Evolutionary conservation across 75 land plant genomes (phyloP).

Genomic region (Larix kaempferi): DNA sequence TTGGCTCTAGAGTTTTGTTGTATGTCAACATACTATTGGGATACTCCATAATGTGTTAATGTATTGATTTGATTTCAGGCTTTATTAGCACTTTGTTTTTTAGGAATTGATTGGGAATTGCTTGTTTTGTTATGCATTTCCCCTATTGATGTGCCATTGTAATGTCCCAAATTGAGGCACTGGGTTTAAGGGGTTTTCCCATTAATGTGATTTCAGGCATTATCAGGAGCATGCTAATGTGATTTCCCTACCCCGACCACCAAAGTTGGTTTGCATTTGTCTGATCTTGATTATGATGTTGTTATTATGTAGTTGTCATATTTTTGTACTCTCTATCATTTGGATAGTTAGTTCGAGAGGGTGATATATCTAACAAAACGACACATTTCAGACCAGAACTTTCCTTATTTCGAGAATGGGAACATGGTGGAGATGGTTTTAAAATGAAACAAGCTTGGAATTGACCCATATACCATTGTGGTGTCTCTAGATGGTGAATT

Average conservation of each 20-base stretch:
- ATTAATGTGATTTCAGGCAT: slow-evolving; percentile 22
- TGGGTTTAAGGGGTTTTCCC: neutral
- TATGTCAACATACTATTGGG: neutral
- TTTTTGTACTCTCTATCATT: neutral
- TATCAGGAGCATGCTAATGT: slow-evolving; percentile 33
- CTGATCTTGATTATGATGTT: neutral
- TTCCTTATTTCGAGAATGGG: slow-evolving; percentile 60
- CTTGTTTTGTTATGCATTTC: neutral
- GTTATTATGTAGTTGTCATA: neutral
- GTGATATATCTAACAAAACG: slow-evolving; percentile 7
- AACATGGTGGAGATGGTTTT: slow-evolving; percentile 72
- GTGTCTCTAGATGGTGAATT: slow-evolving; percentile 67
- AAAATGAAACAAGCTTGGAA: slow-evolving; percentile 73
- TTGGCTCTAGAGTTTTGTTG: neutral
- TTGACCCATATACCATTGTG: slow-evolving; percentile 46
- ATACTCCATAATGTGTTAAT: too few species aligned
- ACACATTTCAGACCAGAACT: slow-evolving; percentile 39
- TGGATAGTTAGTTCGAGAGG: neutral
- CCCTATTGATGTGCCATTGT: neutral
- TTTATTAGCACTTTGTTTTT: too few species aligned
- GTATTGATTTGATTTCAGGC: too few species aligned
- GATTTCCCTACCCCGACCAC: slow-evolving; percentile 24
- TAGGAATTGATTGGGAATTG: too few species aligned
- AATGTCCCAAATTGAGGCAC: neutral
- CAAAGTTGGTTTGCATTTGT: slow-evolving; percentile 31